phyloP scores from a whole-genome alignment of 495 filamentous ascomycete genomes.

The Staphylotrichum tortipilum region DNA sequence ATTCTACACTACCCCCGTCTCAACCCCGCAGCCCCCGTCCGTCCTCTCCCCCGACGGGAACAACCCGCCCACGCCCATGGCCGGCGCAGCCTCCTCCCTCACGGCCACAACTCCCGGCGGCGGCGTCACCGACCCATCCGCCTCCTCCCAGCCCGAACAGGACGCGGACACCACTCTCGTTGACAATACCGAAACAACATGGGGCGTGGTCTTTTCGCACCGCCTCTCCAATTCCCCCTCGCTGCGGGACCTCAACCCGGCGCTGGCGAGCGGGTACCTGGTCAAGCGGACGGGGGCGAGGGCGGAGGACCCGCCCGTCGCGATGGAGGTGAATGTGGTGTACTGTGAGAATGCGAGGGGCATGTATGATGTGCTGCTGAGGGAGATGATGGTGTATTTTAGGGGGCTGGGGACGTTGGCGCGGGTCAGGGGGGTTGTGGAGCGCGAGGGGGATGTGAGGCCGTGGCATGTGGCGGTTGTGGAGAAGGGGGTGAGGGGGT shows the following conservation, averaged over 20 bases:
- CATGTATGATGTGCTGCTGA: constrained; percentile 52
- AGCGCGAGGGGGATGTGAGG: constrained; percentile 52
- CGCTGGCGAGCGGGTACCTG: constrained; percentile 64
- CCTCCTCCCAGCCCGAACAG: constrained; percentile 4
- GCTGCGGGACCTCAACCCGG: constrained; percentile 53
- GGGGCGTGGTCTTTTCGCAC: constrained; percentile 65
- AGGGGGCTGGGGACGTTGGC: constrained; percentile 67
- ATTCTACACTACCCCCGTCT: constrained; percentile 46
- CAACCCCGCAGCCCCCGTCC: constrained; percentile 45
- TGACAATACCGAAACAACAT: constrained; percentile 72
- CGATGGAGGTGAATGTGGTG: constrained; percentile 59
- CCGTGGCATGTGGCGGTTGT: constrained; percentile 87
- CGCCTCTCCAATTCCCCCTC: constrained; percentile 60
- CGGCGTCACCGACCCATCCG: neutral
- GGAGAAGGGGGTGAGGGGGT: constrained; percentile 51
- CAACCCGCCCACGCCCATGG: constrained; percentile 40
- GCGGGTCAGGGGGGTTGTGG: constrained; percentile 56
- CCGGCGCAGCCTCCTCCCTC: constrained; percentile 43
- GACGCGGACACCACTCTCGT: constrained; percentile 68
- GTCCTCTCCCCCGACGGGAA: constrained; percentile 47
- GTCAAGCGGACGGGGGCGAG: constrained; percentile 60
- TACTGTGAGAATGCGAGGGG: constrained; percentile 43
- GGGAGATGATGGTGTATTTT: constrained; percentile 68
- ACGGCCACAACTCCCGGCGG: constrained; percentile 51
- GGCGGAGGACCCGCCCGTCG: constrained; percentile 52